Conservation (phyloP, 768 basidiomycete genomes). For the Termitomyces sp. region DNA sequence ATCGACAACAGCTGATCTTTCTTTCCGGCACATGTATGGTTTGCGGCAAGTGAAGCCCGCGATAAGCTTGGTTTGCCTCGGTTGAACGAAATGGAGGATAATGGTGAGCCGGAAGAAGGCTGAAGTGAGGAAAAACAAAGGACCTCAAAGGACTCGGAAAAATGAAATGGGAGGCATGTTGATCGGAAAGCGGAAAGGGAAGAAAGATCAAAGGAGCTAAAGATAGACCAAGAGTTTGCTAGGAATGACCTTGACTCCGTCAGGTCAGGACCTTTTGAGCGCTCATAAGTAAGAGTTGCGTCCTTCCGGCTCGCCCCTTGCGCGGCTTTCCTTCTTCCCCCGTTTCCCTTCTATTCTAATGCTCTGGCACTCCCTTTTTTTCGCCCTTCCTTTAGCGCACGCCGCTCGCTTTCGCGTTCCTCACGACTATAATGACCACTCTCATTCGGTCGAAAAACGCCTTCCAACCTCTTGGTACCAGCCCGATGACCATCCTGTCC, state of each 20-base stretch:
- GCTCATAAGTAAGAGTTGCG: not conserved
- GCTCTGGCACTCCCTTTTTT: slow-evolving; percentile 21
- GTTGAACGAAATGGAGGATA: not conserved
- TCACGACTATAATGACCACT: slow-evolving; percentile 24
- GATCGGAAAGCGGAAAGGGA: slow-evolving; percentile 1
- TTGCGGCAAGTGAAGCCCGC: not conserved
- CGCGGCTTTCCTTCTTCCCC: not conserved
- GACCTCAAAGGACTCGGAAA: too few relatives aligned
- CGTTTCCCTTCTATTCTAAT: slow-evolving; percentile 7
- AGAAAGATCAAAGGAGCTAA: not conserved
- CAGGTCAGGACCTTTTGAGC: not conserved
- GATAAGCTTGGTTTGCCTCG: not conserved
- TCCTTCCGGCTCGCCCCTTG: not conserved
- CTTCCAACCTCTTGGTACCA: slow-evolving; percentile 62
- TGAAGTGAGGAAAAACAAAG: not conserved
- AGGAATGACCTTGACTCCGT: not conserved
- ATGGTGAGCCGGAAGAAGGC: not conserved
- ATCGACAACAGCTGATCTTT: not conserved
- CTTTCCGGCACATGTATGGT: not conserved
- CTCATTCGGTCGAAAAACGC: slow-evolving; percentile 24
- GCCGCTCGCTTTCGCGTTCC: slow-evolving; percentile 23
- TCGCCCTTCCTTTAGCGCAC: slow-evolving; percentile 24
- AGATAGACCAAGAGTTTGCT: not conserved
- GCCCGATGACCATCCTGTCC: slow-evolving; percentile 52
- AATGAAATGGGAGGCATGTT: slow-evolving; percentile 1